Base-by-base conservation (phyloP, 2,329 filamentous ascomycete genomes). In the Cryoendolithus antarcticus region DNA sequence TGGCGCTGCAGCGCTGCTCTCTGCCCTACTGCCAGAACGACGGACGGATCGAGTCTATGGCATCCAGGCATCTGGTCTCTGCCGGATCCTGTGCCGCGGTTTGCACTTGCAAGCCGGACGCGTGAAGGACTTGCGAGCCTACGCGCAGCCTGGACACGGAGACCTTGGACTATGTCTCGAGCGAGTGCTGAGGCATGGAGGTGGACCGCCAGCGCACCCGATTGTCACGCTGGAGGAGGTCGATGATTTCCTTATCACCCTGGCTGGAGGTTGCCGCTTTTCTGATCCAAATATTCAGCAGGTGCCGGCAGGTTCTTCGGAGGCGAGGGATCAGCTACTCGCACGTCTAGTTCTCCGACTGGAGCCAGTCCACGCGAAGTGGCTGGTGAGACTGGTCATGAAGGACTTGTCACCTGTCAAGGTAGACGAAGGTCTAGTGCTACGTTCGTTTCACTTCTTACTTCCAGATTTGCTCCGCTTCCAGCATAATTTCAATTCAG, bases 371-470 rank as follows among this genome's bases (percentile, higher is more conserved):
- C 83, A 93, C 54, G 81, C 79, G 3, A 94, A 94, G 61, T 95
- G 88, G 88, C 69, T 94, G 8, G 83, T 83, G 0, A 72, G 88
- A 3, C 65, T 95, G 24, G 67, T 94, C 4, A 64, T 93, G 21
- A 91, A 93, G 54, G 73, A 79, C 45, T 83, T 80, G 43, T 67
- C 71, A n/a, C 80, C 82, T 0, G 66, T 88, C 0, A 56, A 71
- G 2, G 53, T 93, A 2, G 75, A 86, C 13, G 63, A 68, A 21
- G 47, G 58, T 1, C 57, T 71, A 11, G 60, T 84, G 0, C 67
- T 82, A 34, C 62, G 63, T 9, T 67, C 66, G 11, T 81, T 80
- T 38, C 80, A 93, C 55, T 76, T 77, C 30, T 62, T 81, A 1
- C 64, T 93, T 0, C 82, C 83, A 0, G 70, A 74, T 28, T 65